These are phyloP conservation scores for Xylaria sp. DNA, from an alignment of 2,329 filamentous ascomycete genomes.

Conservation along the genomic window DNA sequence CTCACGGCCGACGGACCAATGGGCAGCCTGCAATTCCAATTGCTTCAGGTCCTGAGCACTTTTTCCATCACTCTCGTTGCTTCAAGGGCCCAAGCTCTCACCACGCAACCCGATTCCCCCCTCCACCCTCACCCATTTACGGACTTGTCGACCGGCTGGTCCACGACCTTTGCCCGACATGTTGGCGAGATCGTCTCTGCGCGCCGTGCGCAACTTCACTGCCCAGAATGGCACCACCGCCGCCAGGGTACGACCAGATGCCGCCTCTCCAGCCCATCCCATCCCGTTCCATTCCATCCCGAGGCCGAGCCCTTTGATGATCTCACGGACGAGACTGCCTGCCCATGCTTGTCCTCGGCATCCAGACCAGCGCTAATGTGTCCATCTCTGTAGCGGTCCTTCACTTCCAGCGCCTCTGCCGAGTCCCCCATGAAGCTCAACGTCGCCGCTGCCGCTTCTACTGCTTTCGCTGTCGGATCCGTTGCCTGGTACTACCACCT, in stretches of 20 bases:
- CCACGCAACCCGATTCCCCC: constrained; percentile 20
- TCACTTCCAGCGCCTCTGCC: constrained; percentile 65
- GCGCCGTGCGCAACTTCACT: constrained; percentile 79
- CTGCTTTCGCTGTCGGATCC: constrained; percentile 78
- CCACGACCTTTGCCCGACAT: constrained; percentile 57
- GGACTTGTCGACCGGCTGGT: constrained; percentile 29
- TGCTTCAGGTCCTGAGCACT: constrained; percentile 32
- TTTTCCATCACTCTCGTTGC: constrained; percentile 27
- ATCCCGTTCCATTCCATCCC: constrained; percentile 12
- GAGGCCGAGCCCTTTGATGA: constrained; percentile 6
- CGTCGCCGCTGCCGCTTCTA: constrained; percentile 79
- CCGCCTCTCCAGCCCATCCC: neutral
- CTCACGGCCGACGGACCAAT: constrained; percentile 22
- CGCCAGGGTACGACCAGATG: constrained; percentile 61
- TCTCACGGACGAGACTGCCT: constrained; percentile 28
- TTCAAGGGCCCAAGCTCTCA: constrained; percentile 19
- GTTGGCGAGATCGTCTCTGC: constrained; percentile 89
- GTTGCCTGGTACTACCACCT: constrained; percentile 97
- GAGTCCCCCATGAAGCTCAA: constrained; percentile 78
- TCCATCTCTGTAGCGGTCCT: constrained; percentile 50
- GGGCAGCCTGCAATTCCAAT: constrained; percentile 29
- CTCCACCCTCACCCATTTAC: constrained; percentile 22
- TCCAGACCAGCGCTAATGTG: constrained; percentile 15
- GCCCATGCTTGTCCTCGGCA: constrained; percentile 24
- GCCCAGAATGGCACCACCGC: constrained; percentile 67